Base-by-base conservation (phyloP, 2,329 filamentous ascomycete genomes). In the Microsporum audouinii region DNA sequence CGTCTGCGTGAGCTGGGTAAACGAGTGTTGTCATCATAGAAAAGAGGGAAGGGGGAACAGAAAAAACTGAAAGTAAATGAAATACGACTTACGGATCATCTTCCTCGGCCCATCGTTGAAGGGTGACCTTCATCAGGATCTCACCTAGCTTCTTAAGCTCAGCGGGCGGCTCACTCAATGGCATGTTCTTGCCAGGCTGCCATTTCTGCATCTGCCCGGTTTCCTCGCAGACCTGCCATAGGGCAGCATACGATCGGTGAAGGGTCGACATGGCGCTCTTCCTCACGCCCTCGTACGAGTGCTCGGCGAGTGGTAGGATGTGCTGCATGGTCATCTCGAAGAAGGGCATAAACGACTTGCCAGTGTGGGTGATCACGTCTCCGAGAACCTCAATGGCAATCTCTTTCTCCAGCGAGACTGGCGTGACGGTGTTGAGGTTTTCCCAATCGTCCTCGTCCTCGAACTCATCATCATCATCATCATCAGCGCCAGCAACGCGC, bases 1-100 rank as follows among this genome's bases (percentile, higher is more conserved):
- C 86, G 87, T 97, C 88, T 89, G 89, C 96, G 91, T 96, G 92
- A 96, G 91, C 91, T 96, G 91, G 91, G 92, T 92, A 91, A 23
- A 91, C 89, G 89, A 85, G 84, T 79, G 76, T 83, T 80, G 77
- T 96, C 91, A 96, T 96, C 91, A 90, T 86, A 70, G 77, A 72
- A 64, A 60, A 38, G 45, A 61, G 62, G 49, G 39, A 6, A n/a
- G 39, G 14, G 39, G 4, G 7, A 43, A 43, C 14, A 43, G 2
- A 7, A 58, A 68, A 61, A 64, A 62, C 47, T 60, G 64, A 62
- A 61, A 61, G 65, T 63, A 64, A 63, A 65, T 41, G 57, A 51
- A 39, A 61, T 38, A 63, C 66, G 38, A 90, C 92, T 72, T 88
- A 96, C 91, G 91, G 85, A 76, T 99, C 94, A 71, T 86, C 84